phyloP scores from a whole-genome alignment of 139 green algal species.

The Marvania coccoides region DNA sequence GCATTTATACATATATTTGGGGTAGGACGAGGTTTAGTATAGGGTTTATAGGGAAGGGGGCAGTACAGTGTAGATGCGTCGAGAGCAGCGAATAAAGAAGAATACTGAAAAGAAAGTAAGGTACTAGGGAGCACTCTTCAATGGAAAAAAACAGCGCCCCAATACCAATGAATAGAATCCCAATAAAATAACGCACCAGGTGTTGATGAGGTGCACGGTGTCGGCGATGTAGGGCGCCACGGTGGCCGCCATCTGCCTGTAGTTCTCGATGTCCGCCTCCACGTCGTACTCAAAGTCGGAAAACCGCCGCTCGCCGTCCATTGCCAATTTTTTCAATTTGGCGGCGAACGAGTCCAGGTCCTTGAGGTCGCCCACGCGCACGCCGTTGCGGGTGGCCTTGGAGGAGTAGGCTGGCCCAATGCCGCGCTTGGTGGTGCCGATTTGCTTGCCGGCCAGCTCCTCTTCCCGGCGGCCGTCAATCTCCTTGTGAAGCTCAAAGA shows the following conservation, averaged over 20 bases:
- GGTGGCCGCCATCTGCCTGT: constrained; percentile 55
- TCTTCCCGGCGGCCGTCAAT: constrained; percentile 90
- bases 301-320: constrained; percentile 73
- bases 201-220: constrained; percentile 76
- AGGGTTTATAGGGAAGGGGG: too few relatives aligned
- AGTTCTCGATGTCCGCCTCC: constrained; percentile 76
- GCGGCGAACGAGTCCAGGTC: constrained; percentile 53
- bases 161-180: too few relatives aligned
- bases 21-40: too few relatives aligned
- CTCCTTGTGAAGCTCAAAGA: constrained; percentile 98
- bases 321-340: constrained; percentile 62
- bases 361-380: constrained; percentile 85
- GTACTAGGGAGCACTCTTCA: neutral
- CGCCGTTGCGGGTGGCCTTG: constrained; percentile 92
- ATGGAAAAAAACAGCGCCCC: too few relatives aligned
- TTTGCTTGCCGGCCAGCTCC: constrained; percentile 81
- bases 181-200: too few relatives aligned
- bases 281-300: constrained; percentile 70
- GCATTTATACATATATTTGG: too few relatives aligned
- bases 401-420: constrained; percentile 95
- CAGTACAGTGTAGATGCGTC: too few relatives aligned
- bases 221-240: constrained; percentile 52
- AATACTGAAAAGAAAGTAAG: neutral
- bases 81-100: neutral
- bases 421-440: constrained; percentile 96